Conservation (phyloP, 2,329 filamentous ascomycete genomes). For the Didymella glomerata region DNA sequence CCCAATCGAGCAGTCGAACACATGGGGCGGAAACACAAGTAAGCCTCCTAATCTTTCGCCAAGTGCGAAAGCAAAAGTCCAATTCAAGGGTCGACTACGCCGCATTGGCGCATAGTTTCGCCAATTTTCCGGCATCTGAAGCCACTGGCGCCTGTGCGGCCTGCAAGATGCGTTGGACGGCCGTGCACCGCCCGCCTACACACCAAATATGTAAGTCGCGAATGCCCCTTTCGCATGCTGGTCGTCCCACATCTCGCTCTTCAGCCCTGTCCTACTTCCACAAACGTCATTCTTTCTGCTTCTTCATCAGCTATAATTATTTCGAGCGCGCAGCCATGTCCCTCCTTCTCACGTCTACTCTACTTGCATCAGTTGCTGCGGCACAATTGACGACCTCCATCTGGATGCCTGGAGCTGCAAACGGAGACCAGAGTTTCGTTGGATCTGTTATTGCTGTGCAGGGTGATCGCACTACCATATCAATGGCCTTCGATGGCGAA, state of each 20-base stretch:
- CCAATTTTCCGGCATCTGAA: slow-evolving; percentile 8
- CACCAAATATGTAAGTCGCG: slow-evolving; percentile 8
- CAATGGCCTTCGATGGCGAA: slow-evolving; percentile 19
- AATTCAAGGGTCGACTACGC: slow-evolving; percentile 5
- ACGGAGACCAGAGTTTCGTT: slow-evolving; percentile 24
- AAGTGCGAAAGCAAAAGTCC: background rate
- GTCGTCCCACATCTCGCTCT: background rate
- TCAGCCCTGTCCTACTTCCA: background rate
- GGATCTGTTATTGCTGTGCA: slow-evolving; percentile 35
- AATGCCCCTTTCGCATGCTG: background rate
- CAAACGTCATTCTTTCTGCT: background rate
- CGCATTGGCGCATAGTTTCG: slow-evolving; percentile 2
- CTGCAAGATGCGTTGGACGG: slow-evolving; percentile 29
- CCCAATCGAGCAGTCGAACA: background rate
- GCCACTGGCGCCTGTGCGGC: slow-evolving; percentile 22
- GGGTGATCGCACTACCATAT: slow-evolving; percentile 34
- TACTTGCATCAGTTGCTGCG: slow-evolving; percentile 34
- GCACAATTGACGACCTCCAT: slow-evolving; percentile 42
- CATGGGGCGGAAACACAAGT: background rate
- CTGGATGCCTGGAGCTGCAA: slow-evolving; percentile 34
- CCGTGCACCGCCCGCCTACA: slow-evolving; percentile 7
- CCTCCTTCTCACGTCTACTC: slow-evolving; percentile 30
- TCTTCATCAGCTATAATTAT: background rate
- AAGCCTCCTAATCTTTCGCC: background rate
- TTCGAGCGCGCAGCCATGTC: slow-evolving; percentile 27